These are phyloP conservation scores for Podosphaera leucotricha DNA, from an alignment of 2,329 filamentous ascomycete genomes.

Conservation along the genomic window DNA sequence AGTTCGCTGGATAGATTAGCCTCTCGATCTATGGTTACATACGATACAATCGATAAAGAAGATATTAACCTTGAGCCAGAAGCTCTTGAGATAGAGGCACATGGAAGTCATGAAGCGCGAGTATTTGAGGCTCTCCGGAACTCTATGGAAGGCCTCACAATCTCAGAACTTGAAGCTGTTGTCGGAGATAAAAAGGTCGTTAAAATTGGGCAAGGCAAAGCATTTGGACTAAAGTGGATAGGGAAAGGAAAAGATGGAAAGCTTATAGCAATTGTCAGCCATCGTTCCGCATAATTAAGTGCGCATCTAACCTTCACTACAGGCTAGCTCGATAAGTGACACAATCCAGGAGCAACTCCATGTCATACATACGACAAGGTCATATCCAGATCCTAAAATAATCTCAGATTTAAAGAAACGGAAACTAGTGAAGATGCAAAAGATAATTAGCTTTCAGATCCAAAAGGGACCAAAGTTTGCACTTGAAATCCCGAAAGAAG, in stretches of 20 bases:
- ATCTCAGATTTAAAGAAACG: slow-evolving; percentile 72
- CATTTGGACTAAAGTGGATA: slow-evolving; percentile 64
- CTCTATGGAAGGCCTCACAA: slow-evolving; percentile 57
- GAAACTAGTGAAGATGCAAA: slow-evolving; percentile 65
- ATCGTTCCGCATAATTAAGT: background rate
- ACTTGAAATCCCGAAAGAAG: slow-evolving; percentile 70
- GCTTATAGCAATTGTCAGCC: slow-evolving; percentile 27
- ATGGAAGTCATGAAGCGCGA: slow-evolving; percentile 63
- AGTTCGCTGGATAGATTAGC: slow-evolving; percentile 66
- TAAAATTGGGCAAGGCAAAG: slow-evolving; percentile 81
- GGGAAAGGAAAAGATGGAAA: slow-evolving; percentile 33
- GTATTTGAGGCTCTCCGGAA: slow-evolving; percentile 53
- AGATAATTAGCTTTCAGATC: slow-evolving; percentile 66
- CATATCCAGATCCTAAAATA: slow-evolving; percentile 49
- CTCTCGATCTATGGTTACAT: slow-evolving; percentile 68
- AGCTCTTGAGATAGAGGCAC: slow-evolving; percentile 44
- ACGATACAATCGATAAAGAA: slow-evolving; percentile 63
- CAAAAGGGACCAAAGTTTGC: slow-evolving; percentile 74
- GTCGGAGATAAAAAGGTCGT: slow-evolving; percentile 51
- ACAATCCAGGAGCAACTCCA: slow-evolving; percentile 53
- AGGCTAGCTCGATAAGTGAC: slow-evolving; percentile 54
- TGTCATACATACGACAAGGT: slow-evolving; percentile 44
- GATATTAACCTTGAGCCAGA: slow-evolving; percentile 54
- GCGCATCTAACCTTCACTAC: background rate
- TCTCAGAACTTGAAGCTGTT: slow-evolving; percentile 44